Evolutionary conservation across 768 basidiomycete genomes (phyloP).

Genomic region (Suillus tomentosus): DNA sequence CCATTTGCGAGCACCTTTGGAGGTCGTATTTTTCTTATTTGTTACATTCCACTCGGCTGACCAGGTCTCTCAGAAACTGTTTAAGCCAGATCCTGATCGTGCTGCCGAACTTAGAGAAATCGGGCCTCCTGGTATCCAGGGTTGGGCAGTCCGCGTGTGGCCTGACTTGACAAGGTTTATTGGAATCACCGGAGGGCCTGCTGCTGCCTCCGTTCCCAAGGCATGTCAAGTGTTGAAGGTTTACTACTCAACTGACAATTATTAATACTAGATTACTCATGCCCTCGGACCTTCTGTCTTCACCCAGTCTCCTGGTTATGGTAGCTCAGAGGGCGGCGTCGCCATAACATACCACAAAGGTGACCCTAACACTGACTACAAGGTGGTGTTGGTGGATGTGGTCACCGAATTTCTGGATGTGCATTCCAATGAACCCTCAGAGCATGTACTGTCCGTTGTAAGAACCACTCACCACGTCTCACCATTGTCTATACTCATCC

Average conservation of each 20-base stretch:
- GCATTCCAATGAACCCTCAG: not conserved
- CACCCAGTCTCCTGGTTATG: slow-evolving; percentile 8
- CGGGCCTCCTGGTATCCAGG: slow-evolving; percentile 2
- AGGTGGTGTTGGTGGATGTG: slow-evolving; percentile 11
- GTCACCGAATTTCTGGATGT: slow-evolving; percentile 14
- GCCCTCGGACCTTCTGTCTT: slow-evolving; percentile 13
- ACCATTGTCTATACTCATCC: not conserved
- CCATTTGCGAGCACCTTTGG: slow-evolving; percentile 17
- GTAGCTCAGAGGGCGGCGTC: slow-evolving; percentile 9
- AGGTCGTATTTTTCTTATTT: slow-evolving; percentile 9
- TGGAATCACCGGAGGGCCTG: slow-evolving; percentile 12
- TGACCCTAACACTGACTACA: not conserved
- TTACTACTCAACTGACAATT: not conserved
- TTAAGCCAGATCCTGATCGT: slow-evolving; percentile 19
- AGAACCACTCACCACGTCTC: not conserved
- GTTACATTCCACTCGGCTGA: not conserved
- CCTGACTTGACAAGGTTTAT: slow-evolving; percentile 9
- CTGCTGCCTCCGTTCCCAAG: slow-evolving; percentile 12
- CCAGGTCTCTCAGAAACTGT: slow-evolving; percentile 10
- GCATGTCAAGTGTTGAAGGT: not conserved
- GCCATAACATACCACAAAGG: slow-evolving; percentile 5
- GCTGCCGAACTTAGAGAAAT: slow-evolving; percentile 22
- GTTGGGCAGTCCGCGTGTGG: slow-evolving; percentile 14
- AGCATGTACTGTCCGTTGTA: slow-evolving; percentile 1
- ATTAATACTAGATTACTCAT: not conserved